These are phyloP conservation scores for Croton laevigatus DNA, from an alignment of 441 rosid genomes.

Conservation along the genomic window DNA sequence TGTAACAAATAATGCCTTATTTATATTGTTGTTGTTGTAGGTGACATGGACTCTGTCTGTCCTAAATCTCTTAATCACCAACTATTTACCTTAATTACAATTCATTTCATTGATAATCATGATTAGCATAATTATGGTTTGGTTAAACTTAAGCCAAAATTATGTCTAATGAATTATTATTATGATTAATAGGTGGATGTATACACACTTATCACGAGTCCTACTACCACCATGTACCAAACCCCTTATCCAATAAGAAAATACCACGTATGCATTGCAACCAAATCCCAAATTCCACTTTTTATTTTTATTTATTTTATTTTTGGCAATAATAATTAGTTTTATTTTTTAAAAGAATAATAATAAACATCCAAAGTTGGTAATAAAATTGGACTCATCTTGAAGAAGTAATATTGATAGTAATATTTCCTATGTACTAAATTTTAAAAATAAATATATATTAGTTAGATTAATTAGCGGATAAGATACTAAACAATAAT, in stretches of 20 bases:
- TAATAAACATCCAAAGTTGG: too few relatives aligned
- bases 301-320: too few relatives aligned
- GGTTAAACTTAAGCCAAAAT: background rate
- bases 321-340: too few relatives aligned
- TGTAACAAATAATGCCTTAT: too few relatives aligned
- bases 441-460: too few relatives aligned
- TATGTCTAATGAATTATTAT: background rate
- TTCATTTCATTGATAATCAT: background rate
- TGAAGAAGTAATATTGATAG: too few relatives aligned
- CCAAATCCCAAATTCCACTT: too few relatives aligned
- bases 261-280: too few relatives aligned
- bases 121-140: background rate
- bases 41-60: background rate
- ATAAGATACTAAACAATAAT: constrained; percentile 1
- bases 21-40: background rate
- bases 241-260: too few relatives aligned
- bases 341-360: too few relatives aligned
- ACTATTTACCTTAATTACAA: background rate
- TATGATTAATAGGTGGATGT: background rate
- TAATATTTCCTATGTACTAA: too few relatives aligned
- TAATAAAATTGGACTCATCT: too few relatives aligned
- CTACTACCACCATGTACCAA: background rate
- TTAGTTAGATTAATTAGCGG: constrained; percentile 5
- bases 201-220: background rate
- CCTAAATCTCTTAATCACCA: background rate